phyloP scores from a whole-genome alignment of 2,329 filamentous ascomycete species.

The Exophiala viscosa region DNA sequence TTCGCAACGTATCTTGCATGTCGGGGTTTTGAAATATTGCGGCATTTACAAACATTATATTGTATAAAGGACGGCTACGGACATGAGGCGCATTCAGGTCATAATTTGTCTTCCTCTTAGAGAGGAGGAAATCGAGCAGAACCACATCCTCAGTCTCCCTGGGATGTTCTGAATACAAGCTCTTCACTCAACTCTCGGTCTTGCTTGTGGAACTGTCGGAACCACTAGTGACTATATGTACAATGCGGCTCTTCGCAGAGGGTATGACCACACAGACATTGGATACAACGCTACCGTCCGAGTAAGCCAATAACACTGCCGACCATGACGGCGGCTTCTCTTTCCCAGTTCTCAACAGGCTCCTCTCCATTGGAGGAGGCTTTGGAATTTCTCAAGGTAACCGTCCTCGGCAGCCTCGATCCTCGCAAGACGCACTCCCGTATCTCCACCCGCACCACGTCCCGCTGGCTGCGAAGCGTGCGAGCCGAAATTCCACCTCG shows the following conservation, averaged over 20 bases:
- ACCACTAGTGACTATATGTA: no score
- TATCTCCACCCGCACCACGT: constrained; percentile 70
- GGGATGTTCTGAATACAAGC: not conserved
- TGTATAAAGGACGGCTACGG: no score
- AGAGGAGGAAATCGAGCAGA: not conserved
- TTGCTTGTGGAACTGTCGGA: not conserved
- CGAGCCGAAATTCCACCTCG: constrained; percentile 80
- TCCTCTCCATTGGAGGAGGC: constrained; percentile 42
- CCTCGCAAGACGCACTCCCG: constrained; percentile 79
- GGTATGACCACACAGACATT: not conserved
- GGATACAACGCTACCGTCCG: constrained; percentile 22
- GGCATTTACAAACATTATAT: no score
- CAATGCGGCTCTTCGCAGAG: no score
- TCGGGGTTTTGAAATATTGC: no score
- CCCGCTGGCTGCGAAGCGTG: constrained; percentile 72
- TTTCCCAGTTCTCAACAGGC: constrained; percentile 66
- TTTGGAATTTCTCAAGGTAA: constrained; percentile 42
- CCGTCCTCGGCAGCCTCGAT: constrained; percentile 60
- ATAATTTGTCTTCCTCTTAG: no score
- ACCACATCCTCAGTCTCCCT: not conserved
- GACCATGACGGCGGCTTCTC: constrained; percentile 93
- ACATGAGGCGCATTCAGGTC: no score
- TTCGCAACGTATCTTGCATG: no score
- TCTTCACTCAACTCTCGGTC: constrained; percentile 8
- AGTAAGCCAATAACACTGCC: constrained; percentile 69